phyloP scores from a whole-genome alignment of 176 grass and related monocot genomes.

The Urochloa ruziziensis region DNA sequence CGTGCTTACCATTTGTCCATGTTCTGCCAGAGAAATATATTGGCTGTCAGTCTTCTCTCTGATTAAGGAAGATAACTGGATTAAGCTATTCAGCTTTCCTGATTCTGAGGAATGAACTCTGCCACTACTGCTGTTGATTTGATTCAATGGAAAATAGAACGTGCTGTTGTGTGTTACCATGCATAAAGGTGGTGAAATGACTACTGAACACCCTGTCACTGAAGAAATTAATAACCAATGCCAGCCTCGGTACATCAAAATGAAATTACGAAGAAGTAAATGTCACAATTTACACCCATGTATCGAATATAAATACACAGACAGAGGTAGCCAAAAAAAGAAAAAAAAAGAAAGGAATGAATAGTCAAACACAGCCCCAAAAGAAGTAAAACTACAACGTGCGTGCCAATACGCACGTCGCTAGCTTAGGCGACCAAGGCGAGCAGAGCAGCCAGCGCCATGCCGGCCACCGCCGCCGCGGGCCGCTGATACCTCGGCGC shows the following conservation, averaged over 20 bases:
- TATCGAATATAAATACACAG: neutral
- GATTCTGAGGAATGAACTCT: neutral
- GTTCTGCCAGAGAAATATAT: neutral
- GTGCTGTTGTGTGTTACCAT: neutral
- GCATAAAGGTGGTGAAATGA: neutral
- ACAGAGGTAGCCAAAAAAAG: no score
- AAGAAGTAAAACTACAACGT: neutral
- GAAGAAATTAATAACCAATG: neutral
- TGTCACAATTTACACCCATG: neutral
- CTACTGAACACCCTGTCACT: no score
- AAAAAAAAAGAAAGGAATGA: neutral
- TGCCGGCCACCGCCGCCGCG: slow-evolving; percentile 16
- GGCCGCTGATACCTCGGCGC: neutral
- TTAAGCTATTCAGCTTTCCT: neutral
- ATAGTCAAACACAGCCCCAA: slow-evolving; percentile 12
- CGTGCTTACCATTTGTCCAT: neutral
- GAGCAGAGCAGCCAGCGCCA: slow-evolving; percentile 32
- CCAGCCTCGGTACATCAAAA: neutral
- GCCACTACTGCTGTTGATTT: neutral
- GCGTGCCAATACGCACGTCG: neutral
- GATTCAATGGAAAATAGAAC: neutral
- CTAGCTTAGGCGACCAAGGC: slow-evolving; percentile 32
- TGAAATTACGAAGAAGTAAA: neutral
- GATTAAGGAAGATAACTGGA: neutral
- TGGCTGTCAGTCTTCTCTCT: neutral